Evolutionary conservation across 306 rosid species (phyloP).

Genomic region (Dryas octopetala): DNA sequence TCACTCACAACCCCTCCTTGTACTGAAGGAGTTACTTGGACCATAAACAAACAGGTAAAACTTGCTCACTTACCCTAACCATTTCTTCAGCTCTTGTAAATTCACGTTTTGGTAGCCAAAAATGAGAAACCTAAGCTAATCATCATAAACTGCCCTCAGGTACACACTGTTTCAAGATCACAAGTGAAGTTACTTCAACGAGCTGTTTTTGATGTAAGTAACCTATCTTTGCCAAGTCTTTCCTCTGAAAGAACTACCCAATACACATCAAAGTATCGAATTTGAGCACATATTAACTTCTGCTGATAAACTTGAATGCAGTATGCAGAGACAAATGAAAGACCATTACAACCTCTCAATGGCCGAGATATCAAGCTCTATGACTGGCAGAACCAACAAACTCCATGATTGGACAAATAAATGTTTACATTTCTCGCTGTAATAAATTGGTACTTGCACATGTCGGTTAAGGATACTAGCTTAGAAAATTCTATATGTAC

Average conservation of each 20-base stretch:
- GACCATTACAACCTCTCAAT: slow-evolving; percentile 36
- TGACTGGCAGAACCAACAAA: neutral
- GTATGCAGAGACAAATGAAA: slow-evolving; percentile 38
- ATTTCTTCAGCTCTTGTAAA: neutral
- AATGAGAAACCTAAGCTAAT: neutral
- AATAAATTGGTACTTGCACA: neutral
- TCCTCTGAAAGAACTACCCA: neutral
- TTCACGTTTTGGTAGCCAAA: neutral
- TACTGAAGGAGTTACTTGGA: slow-evolving; percentile 73
- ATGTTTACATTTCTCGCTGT: neutral
- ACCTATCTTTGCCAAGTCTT: neutral
- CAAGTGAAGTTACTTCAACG: slow-evolving; percentile 47
- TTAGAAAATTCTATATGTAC: neutral
- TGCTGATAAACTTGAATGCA: slow-evolving; percentile 18
- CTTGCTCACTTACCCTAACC: neutral
- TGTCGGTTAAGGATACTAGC: neutral
- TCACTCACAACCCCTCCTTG: slow-evolving; percentile 84
- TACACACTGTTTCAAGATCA: slow-evolving; percentile 36
- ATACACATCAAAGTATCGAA: neutral
- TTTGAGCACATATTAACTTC: neutral
- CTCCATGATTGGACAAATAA: neutral
- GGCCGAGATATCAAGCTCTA: slow-evolving; percentile 19
- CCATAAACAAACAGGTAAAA: slow-evolving; percentile 52
- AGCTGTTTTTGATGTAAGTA: slow-evolving; percentile 66
- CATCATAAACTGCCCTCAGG: slow-evolving; percentile 23